A percentile compares a stretch with the other conserved stretches of the same genome.
Conservation (phyloP, 2,329 filamentous ascomycete genomes). For the Colletotrichum echinochloae region DNA sequence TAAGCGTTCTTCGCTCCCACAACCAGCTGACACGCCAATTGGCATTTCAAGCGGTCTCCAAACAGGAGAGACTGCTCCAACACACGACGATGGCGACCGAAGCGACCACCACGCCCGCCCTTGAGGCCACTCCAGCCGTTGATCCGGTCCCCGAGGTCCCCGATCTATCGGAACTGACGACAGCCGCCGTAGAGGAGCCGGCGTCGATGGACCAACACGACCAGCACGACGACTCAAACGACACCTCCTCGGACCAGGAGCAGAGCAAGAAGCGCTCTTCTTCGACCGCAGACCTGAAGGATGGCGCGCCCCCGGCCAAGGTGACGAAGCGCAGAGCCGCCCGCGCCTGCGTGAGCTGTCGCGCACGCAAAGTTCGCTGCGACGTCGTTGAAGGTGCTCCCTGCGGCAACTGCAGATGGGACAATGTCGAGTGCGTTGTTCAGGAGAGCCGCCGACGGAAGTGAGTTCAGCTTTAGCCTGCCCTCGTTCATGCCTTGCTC, state of each 20-base stretch:
- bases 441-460: slow-evolving; percentile 88
- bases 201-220: slow-evolving; percentile 15
- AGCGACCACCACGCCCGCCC: slow-evolving; percentile 14
- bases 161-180: slow-evolving; percentile 30
- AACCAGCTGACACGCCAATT: slow-evolving; percentile 10
- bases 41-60: slow-evolving; percentile 33
- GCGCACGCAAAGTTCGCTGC: slow-evolving; percentile 90
- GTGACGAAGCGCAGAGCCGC: slow-evolving; percentile 85
- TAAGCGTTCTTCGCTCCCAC: background rate
- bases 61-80: slow-evolving; percentile 30
- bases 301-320: slow-evolving; percentile 54
- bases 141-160: slow-evolving; percentile 29
- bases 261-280: slow-evolving; percentile 41
- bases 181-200: slow-evolving; percentile 14
- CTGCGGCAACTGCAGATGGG: slow-evolving; percentile 87
- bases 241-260: slow-evolving; percentile 32
- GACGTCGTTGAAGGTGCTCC: slow-evolving; percentile 91
- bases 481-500: background rate
- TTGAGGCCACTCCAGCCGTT: slow-evolving; percentile 21
- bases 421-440: slow-evolving; percentile 81
- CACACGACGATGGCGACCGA: slow-evolving; percentile 30
- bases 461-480: slow-evolving; percentile 64
- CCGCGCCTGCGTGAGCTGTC: slow-evolving; percentile 89
- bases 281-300: slow-evolving; percentile 35
- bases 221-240: slow-evolving; percentile 33